Conservation (phyloP, 352 stramenopile genomes). For the Globisporangium yorkense region DNA sequence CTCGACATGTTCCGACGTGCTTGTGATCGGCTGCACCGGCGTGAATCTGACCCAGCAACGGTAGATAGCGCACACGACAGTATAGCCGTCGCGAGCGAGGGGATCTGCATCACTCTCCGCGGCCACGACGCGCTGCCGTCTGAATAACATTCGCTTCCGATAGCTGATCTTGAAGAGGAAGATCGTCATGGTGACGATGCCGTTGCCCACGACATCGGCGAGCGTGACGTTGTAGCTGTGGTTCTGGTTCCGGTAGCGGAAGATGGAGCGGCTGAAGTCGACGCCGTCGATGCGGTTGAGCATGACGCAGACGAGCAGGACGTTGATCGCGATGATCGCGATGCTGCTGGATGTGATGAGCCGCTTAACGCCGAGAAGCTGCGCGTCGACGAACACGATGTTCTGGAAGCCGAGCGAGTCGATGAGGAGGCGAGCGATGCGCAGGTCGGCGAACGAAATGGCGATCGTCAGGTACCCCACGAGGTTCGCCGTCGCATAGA, state of each 20-base stretch:
- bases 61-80: slow-evolving; percentile 21
- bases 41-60: slow-evolving; percentile 5
- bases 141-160: slow-evolving; percentile 12
- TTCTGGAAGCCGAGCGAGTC: slow-evolving; percentile 28
- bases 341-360: slow-evolving; percentile 4
- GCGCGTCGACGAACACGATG: slow-evolving; percentile 23
- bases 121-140: not conserved
- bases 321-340: slow-evolving; percentile 11
- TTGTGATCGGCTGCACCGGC: not conserved
- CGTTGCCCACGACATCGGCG: slow-evolving; percentile 21
- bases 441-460: slow-evolving; percentile 18
- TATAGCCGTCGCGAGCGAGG: not conserved
- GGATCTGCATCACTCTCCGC: not conserved
- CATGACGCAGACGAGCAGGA: slow-evolving; percentile 20
- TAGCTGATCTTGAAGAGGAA: slow-evolving; percentile 24
- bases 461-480: slow-evolving; percentile 9
- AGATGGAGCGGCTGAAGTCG: slow-evolving; percentile 6
- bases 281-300: slow-evolving; percentile 14
- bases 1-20: not conserved
- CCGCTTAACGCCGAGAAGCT: slow-evolving; percentile 18
- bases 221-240: slow-evolving; percentile 12
- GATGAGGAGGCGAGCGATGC: slow-evolving; percentile 14
- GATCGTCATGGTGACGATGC: slow-evolving; percentile 19
- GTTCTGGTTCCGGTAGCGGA: slow-evolving; percentile 15
- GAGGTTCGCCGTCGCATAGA: slow-evolving; percentile 18